phyloP scores from a whole-genome alignment of 805 yeast genomes.

The Suhomyces faveliae region DNA sequence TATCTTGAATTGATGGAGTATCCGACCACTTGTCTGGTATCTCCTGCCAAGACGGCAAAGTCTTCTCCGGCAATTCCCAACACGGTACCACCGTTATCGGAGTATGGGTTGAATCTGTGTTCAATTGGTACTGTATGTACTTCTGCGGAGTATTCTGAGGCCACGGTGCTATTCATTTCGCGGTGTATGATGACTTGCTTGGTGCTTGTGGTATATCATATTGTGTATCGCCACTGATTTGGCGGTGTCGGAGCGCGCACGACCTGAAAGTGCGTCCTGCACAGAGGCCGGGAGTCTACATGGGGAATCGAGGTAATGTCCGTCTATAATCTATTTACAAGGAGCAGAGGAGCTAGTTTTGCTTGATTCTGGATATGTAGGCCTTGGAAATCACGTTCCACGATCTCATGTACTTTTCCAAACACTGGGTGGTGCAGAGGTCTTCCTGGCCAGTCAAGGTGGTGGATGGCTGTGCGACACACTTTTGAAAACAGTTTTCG shows the following conservation, averaged over 20 bases:
- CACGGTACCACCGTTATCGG: conserved; percentile 96
- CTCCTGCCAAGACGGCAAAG: conserved; percentile 95
- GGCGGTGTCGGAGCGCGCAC: conserved; percentile 6
- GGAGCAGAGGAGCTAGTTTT: conserved; percentile 22
- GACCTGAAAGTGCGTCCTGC: neutral
- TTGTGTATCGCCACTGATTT: conserved; percentile 3
- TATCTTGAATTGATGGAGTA: conserved; percentile 90
- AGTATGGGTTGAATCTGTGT: conserved; percentile 88
- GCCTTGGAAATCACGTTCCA: conserved; percentile 84
- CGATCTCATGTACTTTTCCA: conserved; percentile 83
- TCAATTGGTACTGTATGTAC: conserved; percentile 63
- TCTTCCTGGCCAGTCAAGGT: conserved; percentile 51
- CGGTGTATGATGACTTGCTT: conserved; percentile 1
- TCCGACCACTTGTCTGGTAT: conserved; percentile 95
- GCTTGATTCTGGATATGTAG: conserved; percentile 74
- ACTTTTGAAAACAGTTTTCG: conserved; percentile 81
- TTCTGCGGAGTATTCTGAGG: conserved; percentile 64
- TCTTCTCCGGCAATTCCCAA: conserved; percentile 97
- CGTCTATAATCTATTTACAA: neutral
- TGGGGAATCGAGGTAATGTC: too few relatives aligned
- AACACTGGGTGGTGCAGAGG: conserved; percentile 71
- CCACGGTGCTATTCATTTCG: conserved; percentile 44
- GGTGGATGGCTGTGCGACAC: conserved; percentile 63
- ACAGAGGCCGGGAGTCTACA: too few relatives aligned
- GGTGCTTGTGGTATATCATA: too few relatives aligned